A percentile compares a stretch with the other conserved stretches of the same genome.
These are phyloP conservation scores for Zopfochytrium polystomum DNA, from an alignment of 371 early-diverging fungal species.

Conservation along the genomic window DNA sequence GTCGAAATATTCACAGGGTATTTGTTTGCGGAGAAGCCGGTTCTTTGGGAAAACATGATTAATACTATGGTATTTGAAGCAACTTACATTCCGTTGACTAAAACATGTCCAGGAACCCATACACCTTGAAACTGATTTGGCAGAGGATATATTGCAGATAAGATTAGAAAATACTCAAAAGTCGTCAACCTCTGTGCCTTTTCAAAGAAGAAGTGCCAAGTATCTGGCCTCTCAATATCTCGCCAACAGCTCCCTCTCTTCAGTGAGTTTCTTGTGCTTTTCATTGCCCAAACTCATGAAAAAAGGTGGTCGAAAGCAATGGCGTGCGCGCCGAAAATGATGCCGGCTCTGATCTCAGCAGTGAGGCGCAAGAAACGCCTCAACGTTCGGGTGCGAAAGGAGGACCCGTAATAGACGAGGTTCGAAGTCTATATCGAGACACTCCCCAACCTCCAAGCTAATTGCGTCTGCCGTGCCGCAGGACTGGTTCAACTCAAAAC, in stretches of 20 bases:
- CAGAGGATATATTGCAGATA: background rate
- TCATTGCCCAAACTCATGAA: background rate
- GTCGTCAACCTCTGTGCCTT: background rate
- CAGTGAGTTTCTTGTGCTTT: slow-evolving; percentile 13
- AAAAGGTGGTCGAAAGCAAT: too few relatives aligned
- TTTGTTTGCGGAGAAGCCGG: slow-evolving; percentile 28
- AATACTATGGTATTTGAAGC: slow-evolving; percentile 18
- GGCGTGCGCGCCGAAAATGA: too few relatives aligned
- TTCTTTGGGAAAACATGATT: slow-evolving; percentile 32
- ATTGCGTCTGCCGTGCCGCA: slow-evolving; percentile 8
- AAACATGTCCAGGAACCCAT: background rate
- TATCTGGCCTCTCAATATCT: slow-evolving; percentile 39
- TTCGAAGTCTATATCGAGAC: background rate
- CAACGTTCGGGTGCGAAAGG: too few relatives aligned
- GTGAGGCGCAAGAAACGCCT: too few relatives aligned
- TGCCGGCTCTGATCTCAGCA: too few relatives aligned
- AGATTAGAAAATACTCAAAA: slow-evolving; percentile 11
- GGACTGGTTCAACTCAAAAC: slow-evolving; percentile 58
- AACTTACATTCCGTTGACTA: background rate
- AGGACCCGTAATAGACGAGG: too few relatives aligned
- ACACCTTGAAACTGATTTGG: slow-evolving; percentile 11
- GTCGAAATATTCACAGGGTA: slow-evolving; percentile 24
- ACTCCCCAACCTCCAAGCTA: background rate
- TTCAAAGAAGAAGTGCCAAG: background rate
- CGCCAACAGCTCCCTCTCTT: slow-evolving; percentile 35